These are phyloP conservation scores for Fusarium redolens DNA, from an alignment of 2,329 filamentous ascomycete genomes.

Conservation along the genomic window DNA sequence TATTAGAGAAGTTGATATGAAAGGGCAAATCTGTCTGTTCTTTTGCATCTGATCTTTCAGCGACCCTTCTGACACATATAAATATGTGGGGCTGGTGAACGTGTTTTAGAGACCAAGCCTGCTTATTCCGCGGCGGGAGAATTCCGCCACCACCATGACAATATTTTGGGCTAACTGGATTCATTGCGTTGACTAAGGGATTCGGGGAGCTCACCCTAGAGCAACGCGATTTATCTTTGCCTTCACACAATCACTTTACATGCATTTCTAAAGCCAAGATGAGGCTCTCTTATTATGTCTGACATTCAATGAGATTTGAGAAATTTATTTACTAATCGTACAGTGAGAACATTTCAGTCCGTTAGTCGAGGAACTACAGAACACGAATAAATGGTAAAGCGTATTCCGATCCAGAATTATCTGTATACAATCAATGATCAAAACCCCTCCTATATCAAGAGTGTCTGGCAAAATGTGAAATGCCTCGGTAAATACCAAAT, in stretches of 20 bases:
- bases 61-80: background rate
- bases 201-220: background rate
- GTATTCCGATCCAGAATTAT: no score
- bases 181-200: no score
- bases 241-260: background rate
- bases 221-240: background rate
- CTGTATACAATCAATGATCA: no score
- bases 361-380: no score
- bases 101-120: background rate
- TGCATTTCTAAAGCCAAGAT: background rate
- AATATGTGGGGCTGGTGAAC: background rate
- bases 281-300: no score
- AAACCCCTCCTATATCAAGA: background rate
- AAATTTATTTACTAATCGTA: no score
- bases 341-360: no score
- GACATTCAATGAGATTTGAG: no score
- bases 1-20: background rate
- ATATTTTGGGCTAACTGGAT: background rate
- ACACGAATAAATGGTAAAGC: no score
- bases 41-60: background rate
- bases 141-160: background rate
- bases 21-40: background rate
- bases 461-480: background rate
- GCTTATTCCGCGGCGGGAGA: background rate
- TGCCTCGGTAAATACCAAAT: background rate